These are phyloP conservation scores for Leishmania arabica DNA, from an alignment of 208 protist species.

Conservation along the genomic window DNA sequence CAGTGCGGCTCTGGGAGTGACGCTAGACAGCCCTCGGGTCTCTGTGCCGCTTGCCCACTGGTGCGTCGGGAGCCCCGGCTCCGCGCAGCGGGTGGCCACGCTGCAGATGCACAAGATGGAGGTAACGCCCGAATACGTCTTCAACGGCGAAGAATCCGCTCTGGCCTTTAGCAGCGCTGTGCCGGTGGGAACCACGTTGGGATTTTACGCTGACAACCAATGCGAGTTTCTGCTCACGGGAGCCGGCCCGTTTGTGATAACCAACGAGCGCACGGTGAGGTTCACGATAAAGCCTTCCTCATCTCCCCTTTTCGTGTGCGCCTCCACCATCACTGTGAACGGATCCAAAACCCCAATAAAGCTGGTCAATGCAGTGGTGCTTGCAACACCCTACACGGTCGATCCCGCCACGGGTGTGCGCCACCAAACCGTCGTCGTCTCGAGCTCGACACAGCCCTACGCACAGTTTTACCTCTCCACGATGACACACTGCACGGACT, in stretches of 20 bases:
- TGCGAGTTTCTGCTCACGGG: background rate
- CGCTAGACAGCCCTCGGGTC: background rate
- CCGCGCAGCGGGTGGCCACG: background rate
- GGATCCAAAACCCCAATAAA: background rate
- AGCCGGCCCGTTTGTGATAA: background rate
- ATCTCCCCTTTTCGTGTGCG: background rate
- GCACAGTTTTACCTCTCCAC: background rate
- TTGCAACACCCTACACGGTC: background rate
- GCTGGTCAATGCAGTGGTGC: background rate
- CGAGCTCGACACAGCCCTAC: background rate
- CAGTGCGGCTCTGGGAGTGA: background rate
- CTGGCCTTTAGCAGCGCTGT: background rate
- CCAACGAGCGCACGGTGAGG: background rate
- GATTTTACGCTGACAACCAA: background rate
- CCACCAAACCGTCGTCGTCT: background rate
- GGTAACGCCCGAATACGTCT: constrained; percentile 1
- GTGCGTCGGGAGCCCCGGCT: constrained; percentile 3
- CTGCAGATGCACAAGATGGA: constrained; percentile 14
- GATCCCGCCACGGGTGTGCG: constrained; percentile 1
- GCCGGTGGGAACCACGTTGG: constrained; percentile 2
- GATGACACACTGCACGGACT: background rate
- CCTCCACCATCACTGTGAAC: background rate
- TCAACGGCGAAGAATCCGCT: background rate
- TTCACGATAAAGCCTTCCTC: background rate
- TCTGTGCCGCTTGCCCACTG: constrained; percentile 5